A percentile compares a stretch with the other conserved stretches of the same genome.
These are phyloP conservation scores for Gelatoporia subvermispora DNA, from an alignment of 768 basidiomycete genomes.

Conservation along the genomic window DNA sequence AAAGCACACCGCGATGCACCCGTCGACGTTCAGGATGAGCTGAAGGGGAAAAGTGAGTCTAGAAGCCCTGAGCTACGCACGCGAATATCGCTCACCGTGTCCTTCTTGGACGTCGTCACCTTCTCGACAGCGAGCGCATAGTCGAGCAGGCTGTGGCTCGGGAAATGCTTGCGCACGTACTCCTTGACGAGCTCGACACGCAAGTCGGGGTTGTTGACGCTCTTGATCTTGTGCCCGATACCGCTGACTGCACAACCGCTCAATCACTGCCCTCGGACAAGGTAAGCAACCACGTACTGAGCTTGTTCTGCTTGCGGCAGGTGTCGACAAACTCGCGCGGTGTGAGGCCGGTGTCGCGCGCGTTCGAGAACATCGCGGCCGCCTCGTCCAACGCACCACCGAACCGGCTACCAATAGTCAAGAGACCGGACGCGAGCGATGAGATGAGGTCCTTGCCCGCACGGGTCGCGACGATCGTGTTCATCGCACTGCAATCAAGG, in stretches of 20 bases:
- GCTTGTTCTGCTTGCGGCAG: slow-evolving; percentile 88
- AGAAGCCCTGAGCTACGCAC: background rate
- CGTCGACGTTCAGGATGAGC: slow-evolving; percentile 96
- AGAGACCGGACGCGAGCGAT: slow-evolving; percentile 89
- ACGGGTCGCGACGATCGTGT: slow-evolving; percentile 97
- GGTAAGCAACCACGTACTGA: slow-evolving; percentile 52
- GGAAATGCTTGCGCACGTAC: slow-evolving; percentile 95
- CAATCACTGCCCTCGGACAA: slow-evolving; percentile 1
- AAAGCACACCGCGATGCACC: slow-evolving; percentile 94
- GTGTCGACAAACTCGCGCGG: slow-evolving; percentile 98
- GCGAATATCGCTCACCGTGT: slow-evolving; percentile 53
- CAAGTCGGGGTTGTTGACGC: slow-evolving; percentile 91
- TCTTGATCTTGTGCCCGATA: slow-evolving; percentile 99
- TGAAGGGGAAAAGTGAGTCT: slow-evolving; percentile 17
- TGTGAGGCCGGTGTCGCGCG: slow-evolving; percentile 85
- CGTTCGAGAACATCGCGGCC: slow-evolving; percentile 90
- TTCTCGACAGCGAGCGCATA: slow-evolving; percentile 96
- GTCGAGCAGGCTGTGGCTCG: slow-evolving; percentile 86
- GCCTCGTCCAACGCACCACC: slow-evolving; percentile 99
- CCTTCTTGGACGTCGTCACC: slow-evolving; percentile 97
- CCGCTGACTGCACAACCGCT: slow-evolving; percentile 62
- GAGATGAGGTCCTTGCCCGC: slow-evolving; percentile 99
- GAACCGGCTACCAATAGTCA: slow-evolving; percentile 97
- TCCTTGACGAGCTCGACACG: slow-evolving; percentile 94
- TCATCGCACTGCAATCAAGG: slow-evolving; percentile 69